Conservation (phyloP, 805 yeast genomes). For the Saccharomycopsis olivae region DNA sequence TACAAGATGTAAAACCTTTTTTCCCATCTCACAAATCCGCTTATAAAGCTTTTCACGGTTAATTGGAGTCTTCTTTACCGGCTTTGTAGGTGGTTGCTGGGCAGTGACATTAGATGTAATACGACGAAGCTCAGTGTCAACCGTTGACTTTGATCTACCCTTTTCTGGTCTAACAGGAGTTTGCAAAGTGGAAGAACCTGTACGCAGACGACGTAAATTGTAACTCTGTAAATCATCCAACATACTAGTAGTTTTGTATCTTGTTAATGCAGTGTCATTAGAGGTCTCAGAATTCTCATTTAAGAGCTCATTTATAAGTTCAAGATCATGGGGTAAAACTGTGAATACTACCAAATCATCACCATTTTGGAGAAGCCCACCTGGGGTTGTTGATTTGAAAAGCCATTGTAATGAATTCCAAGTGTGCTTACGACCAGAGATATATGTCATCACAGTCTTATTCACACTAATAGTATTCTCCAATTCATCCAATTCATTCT, state of each 20-base stretch:
- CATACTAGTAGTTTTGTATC: slow-evolving; percentile 18
- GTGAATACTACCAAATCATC: slow-evolving; percentile 58
- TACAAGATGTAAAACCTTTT: slow-evolving; percentile 9
- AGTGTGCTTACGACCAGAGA: slow-evolving; percentile 63
- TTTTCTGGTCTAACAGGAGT: neutral
- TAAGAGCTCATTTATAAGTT: slow-evolving; percentile 3
- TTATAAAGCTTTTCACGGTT: neutral
- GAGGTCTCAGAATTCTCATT: neutral
- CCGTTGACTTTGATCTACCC: slow-evolving; percentile 2
- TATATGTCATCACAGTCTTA: slow-evolving; percentile 44
- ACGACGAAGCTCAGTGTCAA: slow-evolving; percentile 9
- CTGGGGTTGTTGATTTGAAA: slow-evolving; percentile 23
- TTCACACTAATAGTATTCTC: slow-evolving; percentile 1
- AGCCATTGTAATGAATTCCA: slow-evolving; percentile 75
- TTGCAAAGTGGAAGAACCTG: neutral
- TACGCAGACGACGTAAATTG: slow-evolving; percentile 2
- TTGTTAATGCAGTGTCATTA: slow-evolving; percentile 1
- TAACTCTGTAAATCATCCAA: slow-evolving; percentile 15
- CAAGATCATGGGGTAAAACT: slow-evolving; percentile 28
- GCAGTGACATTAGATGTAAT: neutral
- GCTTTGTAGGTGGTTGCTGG: neutral
- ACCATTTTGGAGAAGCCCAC: slow-evolving; percentile 43
- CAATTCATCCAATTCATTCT: slow-evolving; percentile 2
- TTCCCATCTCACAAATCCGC: neutral
- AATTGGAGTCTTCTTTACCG: neutral